These are phyloP conservation scores for Powellomyces hirtus DNA, from an alignment of 192 early-diverging fungal genomes.

Conservation along the genomic window DNA sequence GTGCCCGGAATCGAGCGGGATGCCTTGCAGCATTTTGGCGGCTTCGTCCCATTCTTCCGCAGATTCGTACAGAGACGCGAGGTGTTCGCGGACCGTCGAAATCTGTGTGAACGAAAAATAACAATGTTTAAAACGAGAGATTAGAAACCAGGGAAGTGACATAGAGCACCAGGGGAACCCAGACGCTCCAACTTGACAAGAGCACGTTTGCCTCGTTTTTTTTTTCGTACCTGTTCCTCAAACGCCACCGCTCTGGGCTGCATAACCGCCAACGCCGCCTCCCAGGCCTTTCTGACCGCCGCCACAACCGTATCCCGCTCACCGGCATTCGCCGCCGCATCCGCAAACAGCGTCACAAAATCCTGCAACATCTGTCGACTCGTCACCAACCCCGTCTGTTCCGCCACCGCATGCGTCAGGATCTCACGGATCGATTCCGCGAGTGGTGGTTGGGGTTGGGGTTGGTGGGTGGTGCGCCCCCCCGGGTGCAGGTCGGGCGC, in stretches of 20 bases:
- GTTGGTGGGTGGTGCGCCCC: background rate
- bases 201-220: no score
- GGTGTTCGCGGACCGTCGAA: slow-evolving; percentile 67
- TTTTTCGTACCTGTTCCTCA: slow-evolving; percentile 70
- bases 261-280: slow-evolving; percentile 66
- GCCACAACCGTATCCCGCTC: slow-evolving; percentile 31
- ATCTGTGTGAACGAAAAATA: slow-evolving; percentile 38
- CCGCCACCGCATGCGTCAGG: slow-evolving; percentile 44
- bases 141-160: background rate
- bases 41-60: slow-evolving; percentile 83
- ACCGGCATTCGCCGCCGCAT: background rate
- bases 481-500: background rate
- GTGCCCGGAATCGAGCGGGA: slow-evolving; percentile 89
- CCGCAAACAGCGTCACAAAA: slow-evolving; percentile 62
- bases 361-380: slow-evolving; percentile 74
- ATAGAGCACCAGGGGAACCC: background rate
- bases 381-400: slow-evolving; percentile 65
- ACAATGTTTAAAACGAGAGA: slow-evolving; percentile 20
- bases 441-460: background rate
- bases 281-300: slow-evolving; percentile 53
- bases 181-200: background rate
- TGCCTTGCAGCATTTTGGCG: slow-evolving; percentile 80
- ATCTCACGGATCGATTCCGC: slow-evolving; percentile 17
- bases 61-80: slow-evolving; percentile 70
- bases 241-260: slow-evolving; percentile 76